Evolutionary conservation across 1,139 yeast species (phyloP), one percentile per base, ranked within the genome.

Genomic region (Geotrichum macrosporum): DNA sequence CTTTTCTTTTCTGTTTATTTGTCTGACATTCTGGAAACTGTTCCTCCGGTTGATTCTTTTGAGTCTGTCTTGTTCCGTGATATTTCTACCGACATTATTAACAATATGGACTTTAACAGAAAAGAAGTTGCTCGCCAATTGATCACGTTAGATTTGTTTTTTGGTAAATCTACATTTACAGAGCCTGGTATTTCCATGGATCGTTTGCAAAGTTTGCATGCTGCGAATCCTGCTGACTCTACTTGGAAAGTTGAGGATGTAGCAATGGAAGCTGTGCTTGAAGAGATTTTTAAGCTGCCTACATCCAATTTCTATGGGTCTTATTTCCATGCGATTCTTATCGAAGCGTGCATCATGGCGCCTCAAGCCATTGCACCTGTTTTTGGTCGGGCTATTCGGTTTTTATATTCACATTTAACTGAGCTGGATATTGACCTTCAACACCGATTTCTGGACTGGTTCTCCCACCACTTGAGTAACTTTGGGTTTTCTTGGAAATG

Each of bases 401-500:
- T 78, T 61, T 76, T 92, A 57, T 94, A 86, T 68, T 72, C 77
- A 40, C 75, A 85, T 60, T 66, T 85, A 48, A 80, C 76, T 33
- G 69, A 75, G 1, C 69, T 88, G 50, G 96, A 89, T 63, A 79
- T 79, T 55, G 96, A 88, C 64, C 70, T 85, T 47, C 77, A 81
- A 55, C 74, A 78, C 54, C 73, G 92, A 52, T 84, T 79, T 56
- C 71, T 87, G 60, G 94, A 86, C 64, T 94, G 98, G 98, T 83
- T 94, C 74, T 76, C 95, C 2, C 83, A 86, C 50, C 98, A 94
- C 67, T 77, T 94, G 62, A 84, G 95, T 57, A 92, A 92, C 64
- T 94, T 92, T 66, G 89, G 85, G 52, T 94, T 87, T 66, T 85
- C 92, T 38, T 94, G 99, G 99, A 88, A 88, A 62, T 92, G 99